Evolutionary conservation across 73 alveolate genomes (phyloP).

Genomic region (Paramecium octaurelia): DNA sequence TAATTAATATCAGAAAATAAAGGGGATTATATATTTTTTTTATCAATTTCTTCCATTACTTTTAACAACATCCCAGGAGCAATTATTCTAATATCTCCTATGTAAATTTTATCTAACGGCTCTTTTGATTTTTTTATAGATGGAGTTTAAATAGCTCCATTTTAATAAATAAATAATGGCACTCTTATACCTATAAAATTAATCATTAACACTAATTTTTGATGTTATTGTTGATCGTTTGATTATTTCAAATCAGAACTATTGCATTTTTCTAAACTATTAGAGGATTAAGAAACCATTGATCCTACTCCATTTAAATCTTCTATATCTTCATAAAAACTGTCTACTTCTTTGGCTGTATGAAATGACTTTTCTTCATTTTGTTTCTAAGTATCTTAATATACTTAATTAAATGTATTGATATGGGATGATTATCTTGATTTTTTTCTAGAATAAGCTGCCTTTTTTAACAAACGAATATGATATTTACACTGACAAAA

Average conservation of each 20-base stretch:
- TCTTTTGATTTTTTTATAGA: not conserved
- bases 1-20: not conserved
- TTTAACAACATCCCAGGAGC: slow-evolving; percentile 4
- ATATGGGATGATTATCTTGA: not conserved
- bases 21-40: not conserved
- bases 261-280: not conserved
- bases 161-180: not conserved
- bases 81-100: not conserved
- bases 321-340: not conserved
- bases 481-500: slow-evolving; percentile 20
- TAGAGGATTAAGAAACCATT: not conserved
- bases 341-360: slow-evolving; percentile 24
- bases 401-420: not conserved
- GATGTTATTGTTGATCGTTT: not conserved
- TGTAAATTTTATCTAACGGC: not conserved
- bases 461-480: not conserved
- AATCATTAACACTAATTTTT: not conserved
- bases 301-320: not conserved
- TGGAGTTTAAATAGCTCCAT: not conserved
- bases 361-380: not conserved
- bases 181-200: not conserved
- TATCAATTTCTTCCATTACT: not conserved
- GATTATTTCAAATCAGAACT: not conserved
- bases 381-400: not conserved
- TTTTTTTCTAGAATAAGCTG: not conserved